Evolutionary conservation across 225 moss, liverwort and hornwort genomes (phyloP).

Genomic region (Ulota crispa): DNA sequence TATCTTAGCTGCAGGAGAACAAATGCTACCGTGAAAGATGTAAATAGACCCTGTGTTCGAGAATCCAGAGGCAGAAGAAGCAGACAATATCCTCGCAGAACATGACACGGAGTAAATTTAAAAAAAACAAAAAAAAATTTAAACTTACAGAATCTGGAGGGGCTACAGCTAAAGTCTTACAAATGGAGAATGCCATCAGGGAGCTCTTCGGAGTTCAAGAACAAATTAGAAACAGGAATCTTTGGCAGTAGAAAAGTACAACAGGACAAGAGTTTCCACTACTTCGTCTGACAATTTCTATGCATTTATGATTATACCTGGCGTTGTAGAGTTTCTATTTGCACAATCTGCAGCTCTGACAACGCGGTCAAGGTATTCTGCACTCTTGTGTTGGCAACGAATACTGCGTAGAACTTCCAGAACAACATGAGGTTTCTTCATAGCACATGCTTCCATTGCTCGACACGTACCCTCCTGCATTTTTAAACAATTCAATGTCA

Average conservation of each 20-base stretch:
- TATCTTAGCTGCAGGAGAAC: no score
- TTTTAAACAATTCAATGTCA: neutral
- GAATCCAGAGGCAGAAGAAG: no score
- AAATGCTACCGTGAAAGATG: no score
- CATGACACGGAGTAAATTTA: no score
- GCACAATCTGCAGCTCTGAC: conserved; percentile 21
- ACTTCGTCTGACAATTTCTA: neutral
- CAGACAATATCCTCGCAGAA: no score
- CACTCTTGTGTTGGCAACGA: conserved; percentile 37
- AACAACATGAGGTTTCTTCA: conserved; percentile 48
- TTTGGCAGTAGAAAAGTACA: neutral
- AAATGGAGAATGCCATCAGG: neutral
- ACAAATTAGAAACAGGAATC: neutral
- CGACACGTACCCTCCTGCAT: conserved; percentile 72
- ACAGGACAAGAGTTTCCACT: neutral
- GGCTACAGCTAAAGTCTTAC: neutral
- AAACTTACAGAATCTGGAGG: neutral
- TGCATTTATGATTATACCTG: neutral
- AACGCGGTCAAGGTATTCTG: conserved; percentile 50
- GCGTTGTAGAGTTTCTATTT: neutral
- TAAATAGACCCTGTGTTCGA: no score
- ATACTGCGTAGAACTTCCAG: conserved; percentile 48
- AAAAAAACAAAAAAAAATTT: no score
- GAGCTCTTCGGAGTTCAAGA: neutral
- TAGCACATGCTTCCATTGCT: conserved; percentile 67